phyloP scores from a whole-genome alignment of 2,329 filamentous ascomycete genomes.

The Lomentospora prolificans region DNA sequence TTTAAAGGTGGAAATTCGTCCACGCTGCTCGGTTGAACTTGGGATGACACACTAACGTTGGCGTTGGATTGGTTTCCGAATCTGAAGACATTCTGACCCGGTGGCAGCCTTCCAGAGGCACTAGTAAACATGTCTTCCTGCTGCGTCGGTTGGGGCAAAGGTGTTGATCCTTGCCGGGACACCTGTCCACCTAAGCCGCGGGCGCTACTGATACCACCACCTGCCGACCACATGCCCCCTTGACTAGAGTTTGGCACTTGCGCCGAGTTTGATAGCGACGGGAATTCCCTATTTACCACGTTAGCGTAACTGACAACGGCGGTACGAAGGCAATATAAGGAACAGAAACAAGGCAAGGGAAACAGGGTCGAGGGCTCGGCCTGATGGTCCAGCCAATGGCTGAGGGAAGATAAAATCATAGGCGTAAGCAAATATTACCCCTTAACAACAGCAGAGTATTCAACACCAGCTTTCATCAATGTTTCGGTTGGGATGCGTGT shows the following conservation, averaged over 20 bases:
- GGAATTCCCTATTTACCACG: constrained; percentile 49
- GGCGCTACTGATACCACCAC: constrained; percentile 23
- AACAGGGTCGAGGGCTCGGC: too few relatives aligned
- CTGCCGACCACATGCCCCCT: constrained; percentile 45
- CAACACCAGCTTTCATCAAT: constrained; percentile 8
- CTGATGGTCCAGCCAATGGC: too few relatives aligned
- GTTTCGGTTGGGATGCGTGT: constrained; percentile 3
- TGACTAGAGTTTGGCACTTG: constrained; percentile 39
- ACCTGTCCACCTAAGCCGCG: constrained; percentile 37
- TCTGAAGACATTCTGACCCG: constrained; percentile 27
- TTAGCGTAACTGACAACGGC: too few relatives aligned
- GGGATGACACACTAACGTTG: constrained; percentile 18
- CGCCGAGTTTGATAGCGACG: constrained; percentile 52
- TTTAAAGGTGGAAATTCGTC: constrained; percentile 57
- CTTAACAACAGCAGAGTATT: constrained; percentile 24
- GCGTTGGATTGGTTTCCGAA: constrained; percentile 38
- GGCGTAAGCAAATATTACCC: constrained; percentile 14
- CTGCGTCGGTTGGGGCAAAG: constrained; percentile 38
- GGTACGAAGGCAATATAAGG: too few relatives aligned
- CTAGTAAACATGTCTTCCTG: constrained; percentile 42
- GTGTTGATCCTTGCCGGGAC: constrained; percentile 41
- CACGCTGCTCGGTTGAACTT: constrained; percentile 36
- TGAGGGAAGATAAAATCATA: not conserved
- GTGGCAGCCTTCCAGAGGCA: constrained; percentile 36
- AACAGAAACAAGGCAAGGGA: too few relatives aligned